Evolutionary conservation across 139 green algal species (phyloP).

Genomic region (Bryopsis sp.): DNA sequence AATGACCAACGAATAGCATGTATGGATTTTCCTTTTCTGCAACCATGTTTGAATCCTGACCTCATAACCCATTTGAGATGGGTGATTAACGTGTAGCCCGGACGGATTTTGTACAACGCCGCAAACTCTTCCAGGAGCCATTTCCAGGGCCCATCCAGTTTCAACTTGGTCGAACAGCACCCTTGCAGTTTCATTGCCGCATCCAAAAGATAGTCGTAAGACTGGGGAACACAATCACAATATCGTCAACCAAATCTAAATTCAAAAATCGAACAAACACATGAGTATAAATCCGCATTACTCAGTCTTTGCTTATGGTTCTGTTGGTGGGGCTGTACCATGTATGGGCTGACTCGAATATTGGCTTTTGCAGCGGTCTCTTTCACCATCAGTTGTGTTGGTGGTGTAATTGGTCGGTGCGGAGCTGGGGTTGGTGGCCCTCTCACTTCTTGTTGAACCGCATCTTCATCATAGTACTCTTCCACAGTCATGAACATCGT

Average conservation of each 20-base stretch:
- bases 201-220: slow-evolving; percentile 15
- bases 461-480: too few relatives aligned
- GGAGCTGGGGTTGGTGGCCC: too few relatives aligned
- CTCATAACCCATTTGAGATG: slow-evolving; percentile 10
- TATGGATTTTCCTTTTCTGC: not conserved
- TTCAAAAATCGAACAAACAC: not conserved
- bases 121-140: slow-evolving; percentile 3
- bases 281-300: not conserved
- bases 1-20: not conserved
- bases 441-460: too few relatives aligned
- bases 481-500: too few relatives aligned
- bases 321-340: not conserved
- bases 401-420: too few relatives aligned
- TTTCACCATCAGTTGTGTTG: not conserved
- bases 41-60: not conserved
- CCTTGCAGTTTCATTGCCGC: not conserved
- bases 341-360: not conserved
- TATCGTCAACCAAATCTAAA: not conserved
- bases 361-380: not conserved
- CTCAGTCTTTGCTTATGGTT: not conserved
- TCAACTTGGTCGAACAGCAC: not conserved
- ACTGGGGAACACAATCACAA: slow-evolving; percentile 3
- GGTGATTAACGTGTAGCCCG: not conserved
- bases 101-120: not conserved
- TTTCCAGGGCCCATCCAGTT: not conserved